Base-by-base conservation (phyloP, 805 yeast genomes). In the Grigorovia jiainica region DNA sequence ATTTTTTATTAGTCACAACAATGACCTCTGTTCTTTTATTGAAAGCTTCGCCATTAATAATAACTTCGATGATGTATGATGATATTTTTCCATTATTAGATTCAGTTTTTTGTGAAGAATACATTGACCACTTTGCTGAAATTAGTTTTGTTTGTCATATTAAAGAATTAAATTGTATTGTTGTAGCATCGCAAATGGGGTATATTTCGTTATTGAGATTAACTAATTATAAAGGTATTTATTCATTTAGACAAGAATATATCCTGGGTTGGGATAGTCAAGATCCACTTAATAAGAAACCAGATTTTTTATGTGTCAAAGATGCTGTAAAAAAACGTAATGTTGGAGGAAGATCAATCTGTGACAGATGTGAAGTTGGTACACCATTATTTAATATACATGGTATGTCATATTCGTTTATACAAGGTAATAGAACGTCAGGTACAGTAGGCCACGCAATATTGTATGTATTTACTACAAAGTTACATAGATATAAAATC, bases 191-290 rank as follows among this genome's bases (percentile, higher is more conserved):
- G 2, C 52, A 51, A 35, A 15, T 47, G 6, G 62, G 62, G 4
- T 27, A 50, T 6, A 34, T 57, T 5, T 56, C 59, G 7, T 42
- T 57, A 23, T 30, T 55, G 11, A 43, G 61, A 37, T 41, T 57
- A 24, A 56, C 60, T 3, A 56, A 52, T 27, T 57, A 44, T 34
- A 49, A 47, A 10, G 62, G 62, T 3, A 48, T 57, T 5, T 52
- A 45, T 37, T 52, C 60, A 10, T 57, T 55, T 38, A 49, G 61
- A 42, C 60, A 55, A 39, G 62, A 57, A 37, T 55, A 53, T 44
- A 44, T 56, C 17, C 16, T 51, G 3, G 61, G 61, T 7, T 55
- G 60, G 58, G 39, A 45, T 8, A 31, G 48, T 7, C 59, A 54
- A 39, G 46, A 52, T 21, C 48, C 54, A 8, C 34, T 30, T 20